These are phyloP conservation scores for Paxillus rubicundulus DNA, from an alignment of 768 basidiomycete genomes.

Conservation along the genomic window DNA sequence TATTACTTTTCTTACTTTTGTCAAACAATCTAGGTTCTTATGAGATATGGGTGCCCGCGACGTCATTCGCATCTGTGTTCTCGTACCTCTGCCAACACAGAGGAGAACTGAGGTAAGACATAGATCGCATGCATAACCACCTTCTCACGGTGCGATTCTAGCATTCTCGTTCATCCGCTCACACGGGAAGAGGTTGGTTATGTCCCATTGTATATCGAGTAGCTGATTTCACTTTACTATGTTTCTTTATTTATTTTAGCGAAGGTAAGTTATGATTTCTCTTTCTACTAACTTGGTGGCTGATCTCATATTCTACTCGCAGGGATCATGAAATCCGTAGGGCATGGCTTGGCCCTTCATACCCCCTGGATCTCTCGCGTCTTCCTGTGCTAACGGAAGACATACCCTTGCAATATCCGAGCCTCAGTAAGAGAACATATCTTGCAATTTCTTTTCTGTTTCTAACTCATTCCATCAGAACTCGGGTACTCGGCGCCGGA, in stretches of 20 bases:
- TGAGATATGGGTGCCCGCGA: constrained; percentile 76
- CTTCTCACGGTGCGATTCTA: constrained; percentile 24
- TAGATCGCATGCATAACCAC: background rate
- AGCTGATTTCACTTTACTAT: background rate
- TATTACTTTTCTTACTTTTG: background rate
- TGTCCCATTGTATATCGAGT: background rate
- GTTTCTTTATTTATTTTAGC: constrained; percentile 30
- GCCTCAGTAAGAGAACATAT: constrained; percentile 47
- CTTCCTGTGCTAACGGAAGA: constrained; percentile 52
- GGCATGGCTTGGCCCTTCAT: constrained; percentile 74
- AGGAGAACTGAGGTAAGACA: constrained; percentile 59
- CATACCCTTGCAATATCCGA: constrained; percentile 67
- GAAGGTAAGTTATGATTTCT: constrained; percentile 40
- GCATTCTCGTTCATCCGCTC: constrained; percentile 72
- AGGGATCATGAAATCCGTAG: constrained; percentile 71
- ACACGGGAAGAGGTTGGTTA: constrained; percentile 63
- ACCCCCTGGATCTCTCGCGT: constrained; percentile 58
- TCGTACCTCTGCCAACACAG: constrained; percentile 71
- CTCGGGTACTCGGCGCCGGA: constrained; percentile 64
- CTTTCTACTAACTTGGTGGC: background rate
- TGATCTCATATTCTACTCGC: background rate
- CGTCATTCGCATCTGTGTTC: constrained; percentile 73
- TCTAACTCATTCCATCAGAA: constrained; percentile 36
- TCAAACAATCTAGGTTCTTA: constrained; percentile 56
- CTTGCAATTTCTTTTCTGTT: background rate